A percentile compares a stretch with the other conserved stretches of the same genome.
These are phyloP conservation scores for Lactifluus pinguis DNA, from an alignment of 768 basidiomycete genomes.

Conservation along the genomic window DNA sequence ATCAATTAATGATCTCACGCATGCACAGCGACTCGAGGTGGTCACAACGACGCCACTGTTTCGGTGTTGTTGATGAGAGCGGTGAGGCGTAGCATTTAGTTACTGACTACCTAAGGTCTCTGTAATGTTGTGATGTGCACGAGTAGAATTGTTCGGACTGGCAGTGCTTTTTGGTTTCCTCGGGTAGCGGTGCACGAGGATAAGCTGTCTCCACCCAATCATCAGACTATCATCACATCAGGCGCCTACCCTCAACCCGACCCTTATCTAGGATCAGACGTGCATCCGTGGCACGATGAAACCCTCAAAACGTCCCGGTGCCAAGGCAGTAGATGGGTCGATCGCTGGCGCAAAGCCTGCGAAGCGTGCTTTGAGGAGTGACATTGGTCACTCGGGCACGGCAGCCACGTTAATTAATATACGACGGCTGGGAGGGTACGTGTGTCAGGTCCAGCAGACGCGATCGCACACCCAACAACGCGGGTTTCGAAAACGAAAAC, in stretches of 20 bases:
- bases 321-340: background rate
- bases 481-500: too few species aligned
- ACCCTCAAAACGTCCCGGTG: background rate
- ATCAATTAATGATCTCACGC: background rate
- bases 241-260: background rate
- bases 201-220: background rate
- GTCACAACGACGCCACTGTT: conserved; percentile 61
- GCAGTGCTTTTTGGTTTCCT: background rate
- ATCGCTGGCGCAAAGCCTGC: background rate
- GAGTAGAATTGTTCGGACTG: background rate
- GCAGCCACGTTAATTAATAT: background rate
- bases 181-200: background rate
- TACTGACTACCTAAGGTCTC: background rate
- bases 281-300: background rate
- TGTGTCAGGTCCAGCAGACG: background rate
- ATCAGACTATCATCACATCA: background rate
- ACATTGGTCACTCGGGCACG: background rate
- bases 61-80: conserved; percentile 50
- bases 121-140: background rate
- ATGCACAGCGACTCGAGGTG: conserved; percentile 58
- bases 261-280: background rate
- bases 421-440: background rate
- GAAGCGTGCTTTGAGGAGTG: background rate
- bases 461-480: too few species aligned
- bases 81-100: background rate